Evolutionary conservation across 208 protist genomes (phyloP).

Genomic region (Plasmodiophora brassicae): DNA sequence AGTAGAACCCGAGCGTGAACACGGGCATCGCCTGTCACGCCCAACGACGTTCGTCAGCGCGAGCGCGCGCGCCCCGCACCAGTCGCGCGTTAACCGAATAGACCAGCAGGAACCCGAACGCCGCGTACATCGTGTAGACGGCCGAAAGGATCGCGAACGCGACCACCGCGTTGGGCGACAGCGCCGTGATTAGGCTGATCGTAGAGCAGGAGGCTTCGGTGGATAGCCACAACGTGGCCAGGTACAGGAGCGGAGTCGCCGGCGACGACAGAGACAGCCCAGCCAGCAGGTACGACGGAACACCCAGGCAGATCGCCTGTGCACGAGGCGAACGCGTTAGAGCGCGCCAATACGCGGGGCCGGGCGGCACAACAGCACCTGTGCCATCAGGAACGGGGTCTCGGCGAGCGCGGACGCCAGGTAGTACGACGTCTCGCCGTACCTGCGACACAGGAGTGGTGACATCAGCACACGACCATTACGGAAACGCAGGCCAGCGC

Average conservation of each 20-base stretch:
- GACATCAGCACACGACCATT: not conserved
- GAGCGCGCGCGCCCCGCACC: no score
- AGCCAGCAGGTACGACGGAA: not conserved
- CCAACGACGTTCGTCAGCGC: not conserved
- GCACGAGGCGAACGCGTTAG: not conserved
- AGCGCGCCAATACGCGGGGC: not conserved
- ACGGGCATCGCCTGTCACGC: not conserved
- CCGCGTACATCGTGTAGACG: not conserved
- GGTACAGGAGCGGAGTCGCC: not conserved
- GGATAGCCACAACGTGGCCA: not conserved
- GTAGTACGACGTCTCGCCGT: not conserved
- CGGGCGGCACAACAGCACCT: not conserved
- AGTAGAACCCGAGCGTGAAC: not conserved
- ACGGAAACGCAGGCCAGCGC: not conserved
- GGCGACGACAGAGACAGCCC: not conserved
- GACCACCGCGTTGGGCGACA: not conserved
- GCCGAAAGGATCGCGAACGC: not conserved
- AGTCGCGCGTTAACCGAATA: no score
- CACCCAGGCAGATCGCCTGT: not conserved
- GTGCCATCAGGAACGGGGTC: not conserved
- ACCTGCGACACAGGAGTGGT: not conserved
- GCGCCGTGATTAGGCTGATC: not conserved
- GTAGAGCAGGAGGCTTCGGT: not conserved
- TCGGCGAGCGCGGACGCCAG: not conserved
- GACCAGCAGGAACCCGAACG: slow-evolving; percentile 27